Conservation (phyloP, 2,329 filamentous ascomycete species). For the Ambrosiella xylebori region DNA sequence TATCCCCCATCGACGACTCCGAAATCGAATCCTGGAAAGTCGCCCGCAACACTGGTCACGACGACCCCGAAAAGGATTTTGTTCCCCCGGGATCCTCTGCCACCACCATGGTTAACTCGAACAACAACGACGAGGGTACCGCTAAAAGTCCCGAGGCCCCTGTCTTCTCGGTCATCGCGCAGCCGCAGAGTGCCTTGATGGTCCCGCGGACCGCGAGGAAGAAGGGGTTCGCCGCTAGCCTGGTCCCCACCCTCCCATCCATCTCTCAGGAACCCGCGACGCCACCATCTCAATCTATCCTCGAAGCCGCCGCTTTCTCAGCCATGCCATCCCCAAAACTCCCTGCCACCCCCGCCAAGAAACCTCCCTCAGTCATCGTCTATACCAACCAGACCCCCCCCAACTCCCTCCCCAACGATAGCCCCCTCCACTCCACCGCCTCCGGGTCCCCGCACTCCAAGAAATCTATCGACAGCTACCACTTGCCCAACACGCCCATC, state of each 20-base stretch:
- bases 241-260: slow-evolving; percentile 14
- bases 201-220: slow-evolving; percentile 3
- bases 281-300: slow-evolving; percentile 16
- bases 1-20: slow-evolving; percentile 45
- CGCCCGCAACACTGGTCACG: slow-evolving; percentile 16
- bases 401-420: slow-evolving; percentile 17
- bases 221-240: slow-evolving; percentile 12
- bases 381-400: slow-evolving; percentile 24
- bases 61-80: slow-evolving; percentile 17
- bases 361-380: slow-evolving; percentile 36
- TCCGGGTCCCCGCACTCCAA: slow-evolving; percentile 19
- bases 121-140: not conserved
- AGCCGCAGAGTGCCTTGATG: not conserved
- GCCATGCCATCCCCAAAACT: not conserved
- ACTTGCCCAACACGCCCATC: slow-evolving; percentile 27
- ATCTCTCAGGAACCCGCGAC: slow-evolving; percentile 18
- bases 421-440: slow-evolving; percentile 13
- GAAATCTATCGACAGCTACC: slow-evolving; percentile 27
- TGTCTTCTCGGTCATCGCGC: not conserved
- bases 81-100: not conserved
- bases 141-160: not conserved
- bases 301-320: not conserved
- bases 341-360: slow-evolving; percentile 19
- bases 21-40: slow-evolving; percentile 49
- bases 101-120: not conserved